Evolutionary conservation across 2,329 filamentous ascomycete species (phyloP), one percentile per base, ranked within the genome.

Genomic region (Lecanicillium sp.): DNA sequence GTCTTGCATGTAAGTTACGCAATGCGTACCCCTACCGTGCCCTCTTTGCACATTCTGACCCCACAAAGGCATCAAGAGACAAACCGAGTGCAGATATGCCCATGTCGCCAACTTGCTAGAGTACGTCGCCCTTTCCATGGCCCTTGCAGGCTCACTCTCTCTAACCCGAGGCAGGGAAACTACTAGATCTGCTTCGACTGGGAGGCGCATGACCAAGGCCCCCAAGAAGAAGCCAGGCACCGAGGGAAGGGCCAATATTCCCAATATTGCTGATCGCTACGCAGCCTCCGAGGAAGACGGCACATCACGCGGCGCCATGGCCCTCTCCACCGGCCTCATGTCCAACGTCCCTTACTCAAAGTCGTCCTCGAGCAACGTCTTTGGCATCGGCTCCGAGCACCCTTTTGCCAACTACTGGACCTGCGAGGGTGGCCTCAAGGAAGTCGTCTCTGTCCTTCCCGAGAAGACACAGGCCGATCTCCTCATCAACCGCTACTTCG

Each of bases 381-480:
- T 90, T 60, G 86, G 86, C n/a, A 81, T 89, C 53, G 86, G 84
- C 12, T 82, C 83, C 1, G 84, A 88, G 60, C 85, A 89, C 60
- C 86, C 85, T 0, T 90, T 90, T 60, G 82, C 84, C 58, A 90
- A 90, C 60, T 90, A 90, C 64, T 91, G 87, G 87, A 90, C 86
- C 3, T 87, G 83, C 58, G 78, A 83, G 52, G 86, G 87, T 40
- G 86, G 86, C 0, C 67, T 91, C 15, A 73, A 79, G 8, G 87
- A 91, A 64, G 85, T 90, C 6, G 81, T 90, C 36, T 81, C 78
- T 1, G 84, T 90, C 3, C 69, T 91, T 11, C 87, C 87, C 0
- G 83, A 83, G 49, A 90, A 87, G 66, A 67, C 83, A 8, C 86
- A 90, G 62, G 84, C 84, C 45, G 85, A 90, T 55, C 82, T 87